These are phyloP conservation scores for Sordariomycetes sp. DNA, from an alignment of 2,329 filamentous ascomycete species.

Conservation along the genomic window DNA sequence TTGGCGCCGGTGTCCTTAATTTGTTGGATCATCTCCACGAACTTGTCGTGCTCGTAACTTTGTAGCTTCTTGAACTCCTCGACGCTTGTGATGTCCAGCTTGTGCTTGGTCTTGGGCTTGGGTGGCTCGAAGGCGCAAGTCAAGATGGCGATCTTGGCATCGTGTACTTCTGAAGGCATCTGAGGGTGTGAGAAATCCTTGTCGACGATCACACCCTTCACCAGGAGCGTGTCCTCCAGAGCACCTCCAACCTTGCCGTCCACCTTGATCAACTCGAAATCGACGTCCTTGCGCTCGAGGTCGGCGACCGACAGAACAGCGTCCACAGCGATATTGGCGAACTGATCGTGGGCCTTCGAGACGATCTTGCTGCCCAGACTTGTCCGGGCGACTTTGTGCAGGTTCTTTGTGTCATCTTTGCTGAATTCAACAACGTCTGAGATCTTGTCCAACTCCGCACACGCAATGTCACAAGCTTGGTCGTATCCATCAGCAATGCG, in stretches of 20 bases:
- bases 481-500: slow-evolving; percentile 98
- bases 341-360: slow-evolving; percentile 97
- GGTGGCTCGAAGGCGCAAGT: slow-evolving; percentile 98
- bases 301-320: slow-evolving; percentile 95
- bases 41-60: slow-evolving; percentile 91
- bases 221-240: slow-evolving; percentile 85
- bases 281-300: slow-evolving; percentile 90
- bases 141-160: slow-evolving; percentile 95
- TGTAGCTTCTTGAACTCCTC: slow-evolving; percentile 99
- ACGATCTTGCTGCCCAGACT: slow-evolving; percentile 98
- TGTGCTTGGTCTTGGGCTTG: slow-evolving; percentile 99
- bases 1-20: slow-evolving; percentile 97
- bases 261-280: slow-evolving; percentile 99
- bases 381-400: slow-evolving; percentile 91
- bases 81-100: slow-evolving; percentile 92
- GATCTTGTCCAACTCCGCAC: slow-evolving; percentile 85
- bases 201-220: slow-evolving; percentile 97
- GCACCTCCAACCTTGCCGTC: slow-evolving; percentile 95
- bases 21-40: slow-evolving; percentile 96
- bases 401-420: slow-evolving; percentile 69
- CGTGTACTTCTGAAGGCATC: slow-evolving; percentile 91
- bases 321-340: slow-evolving; percentile 93
- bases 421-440: slow-evolving; percentile 85
- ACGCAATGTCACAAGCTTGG: slow-evolving; percentile 92
- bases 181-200: slow-evolving; percentile 99